Conservation (phyloP, 2,329 filamentous ascomycete genomes). For the Pezicula carpinea region DNA sequence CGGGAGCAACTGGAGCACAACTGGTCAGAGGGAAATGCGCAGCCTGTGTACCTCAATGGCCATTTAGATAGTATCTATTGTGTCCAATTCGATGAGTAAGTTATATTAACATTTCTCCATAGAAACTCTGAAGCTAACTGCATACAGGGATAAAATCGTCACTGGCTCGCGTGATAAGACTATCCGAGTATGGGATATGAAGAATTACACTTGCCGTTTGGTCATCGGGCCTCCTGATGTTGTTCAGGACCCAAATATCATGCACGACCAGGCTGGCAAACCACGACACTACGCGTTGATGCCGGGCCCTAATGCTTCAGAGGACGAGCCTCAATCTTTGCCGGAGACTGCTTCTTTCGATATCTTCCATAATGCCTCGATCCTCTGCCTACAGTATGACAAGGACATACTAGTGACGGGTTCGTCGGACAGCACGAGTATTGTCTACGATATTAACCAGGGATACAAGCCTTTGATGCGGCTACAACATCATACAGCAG, state of each 20-base stretch:
- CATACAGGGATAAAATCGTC: conserved; percentile 77
- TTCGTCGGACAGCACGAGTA: conserved; percentile 86
- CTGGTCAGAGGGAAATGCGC: conserved; percentile 76
- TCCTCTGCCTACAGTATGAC: conserved; percentile 93
- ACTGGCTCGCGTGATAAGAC: conserved; percentile 94
- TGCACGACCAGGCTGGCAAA: conserved; percentile 46
- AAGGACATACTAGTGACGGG: conserved; percentile 90
- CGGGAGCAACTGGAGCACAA: conserved; percentile 70
- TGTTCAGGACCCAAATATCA: conserved; percentile 46
- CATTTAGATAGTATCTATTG: conserved; percentile 97
- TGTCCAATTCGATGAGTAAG: conserved; percentile 93
- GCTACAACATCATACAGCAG: conserved; percentile 74
- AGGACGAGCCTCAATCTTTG: conserved; percentile 38
- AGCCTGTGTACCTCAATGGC: conserved; percentile 83
- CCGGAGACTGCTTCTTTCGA: conserved; percentile 54
- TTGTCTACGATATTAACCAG: conserved; percentile 80
- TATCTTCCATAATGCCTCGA: conserved; percentile 81
- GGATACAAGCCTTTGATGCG: conserved; percentile 77
- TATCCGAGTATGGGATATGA: conserved; percentile 93
- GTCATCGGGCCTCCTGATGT: conserved; percentile 78
- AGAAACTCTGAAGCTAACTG: conserved; percentile 30
- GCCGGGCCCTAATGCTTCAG: conserved; percentile 20
- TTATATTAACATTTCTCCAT: conserved; percentile 14
- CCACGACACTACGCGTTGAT: conserved; percentile 52
- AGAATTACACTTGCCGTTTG: conserved; percentile 77